A percentile compares a stretch with the other conserved stretches of the same genome.
These are phyloP conservation scores for Penicillium ochrochloron DNA, from an alignment of 495 filamentous ascomycete species.

Conservation along the genomic window DNA sequence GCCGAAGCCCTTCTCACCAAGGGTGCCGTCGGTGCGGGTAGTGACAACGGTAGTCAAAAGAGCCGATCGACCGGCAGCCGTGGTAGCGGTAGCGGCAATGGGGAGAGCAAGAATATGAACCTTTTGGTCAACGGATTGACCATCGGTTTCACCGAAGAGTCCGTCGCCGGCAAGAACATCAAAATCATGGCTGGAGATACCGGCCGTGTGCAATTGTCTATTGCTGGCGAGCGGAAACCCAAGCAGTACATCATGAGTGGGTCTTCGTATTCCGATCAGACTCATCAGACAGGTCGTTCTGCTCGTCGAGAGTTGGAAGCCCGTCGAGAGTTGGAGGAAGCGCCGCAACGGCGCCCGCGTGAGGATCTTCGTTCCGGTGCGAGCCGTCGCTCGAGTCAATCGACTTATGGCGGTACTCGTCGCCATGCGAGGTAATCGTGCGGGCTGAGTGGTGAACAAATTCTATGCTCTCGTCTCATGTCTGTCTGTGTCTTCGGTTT, in stretches of 20 bases:
- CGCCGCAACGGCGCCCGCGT: slow-evolving; percentile 30
- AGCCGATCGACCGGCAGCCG: slow-evolving; percentile 52
- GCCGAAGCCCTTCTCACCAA: slow-evolving; percentile 42
- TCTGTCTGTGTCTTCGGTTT: slow-evolving; percentile 9
- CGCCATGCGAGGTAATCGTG: slow-evolving; percentile 22
- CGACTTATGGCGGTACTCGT: slow-evolving; percentile 39
- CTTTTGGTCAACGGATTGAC: slow-evolving; percentile 50
- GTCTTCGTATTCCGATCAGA: slow-evolving; percentile 41
- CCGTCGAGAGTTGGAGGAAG: slow-evolving; percentile 39
- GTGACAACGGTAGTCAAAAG: slow-evolving; percentile 52
- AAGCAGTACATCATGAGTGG: slow-evolving; percentile 44
- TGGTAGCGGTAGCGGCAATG: slow-evolving; percentile 45
- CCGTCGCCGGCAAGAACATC: slow-evolving; percentile 46
- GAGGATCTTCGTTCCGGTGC: slow-evolving; percentile 43
- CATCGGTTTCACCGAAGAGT: slow-evolving; percentile 45
- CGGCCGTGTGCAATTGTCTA: slow-evolving; percentile 46
- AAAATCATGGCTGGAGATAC: slow-evolving; percentile 46
- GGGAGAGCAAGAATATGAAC: slow-evolving; percentile 47
- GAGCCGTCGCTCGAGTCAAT: slow-evolving; percentile 46
- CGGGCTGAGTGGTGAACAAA: not conserved
- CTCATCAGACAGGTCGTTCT: slow-evolving; percentile 40
- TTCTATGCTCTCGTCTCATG: not conserved
- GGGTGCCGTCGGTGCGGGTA: slow-evolving; percentile 34
- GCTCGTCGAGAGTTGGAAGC: slow-evolving; percentile 19
- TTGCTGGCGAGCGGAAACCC: slow-evolving; percentile 40